phyloP scores from a whole-genome alignment of 305 asterid genomes.

The Plantago coronopus region DNA sequence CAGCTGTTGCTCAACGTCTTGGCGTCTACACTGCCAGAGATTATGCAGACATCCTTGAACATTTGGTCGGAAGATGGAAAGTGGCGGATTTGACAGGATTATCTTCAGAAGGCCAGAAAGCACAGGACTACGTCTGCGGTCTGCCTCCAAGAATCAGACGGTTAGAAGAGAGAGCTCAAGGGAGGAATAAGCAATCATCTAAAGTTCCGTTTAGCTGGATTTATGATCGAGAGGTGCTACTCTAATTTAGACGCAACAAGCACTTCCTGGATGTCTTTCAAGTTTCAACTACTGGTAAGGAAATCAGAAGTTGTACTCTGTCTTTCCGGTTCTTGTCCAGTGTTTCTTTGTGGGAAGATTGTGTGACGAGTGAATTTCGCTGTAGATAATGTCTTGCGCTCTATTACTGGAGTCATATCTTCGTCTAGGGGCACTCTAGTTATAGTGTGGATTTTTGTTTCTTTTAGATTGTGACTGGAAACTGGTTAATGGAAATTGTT shows the following conservation, averaged over 20 bases:
- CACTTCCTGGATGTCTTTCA: neutral
- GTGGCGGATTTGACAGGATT: constrained; percentile 35
- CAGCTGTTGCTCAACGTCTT: constrained; percentile 48
- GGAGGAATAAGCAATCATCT: constrained; percentile 30
- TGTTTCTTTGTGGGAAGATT: constrained; percentile 1
- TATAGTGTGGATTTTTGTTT: neutral
- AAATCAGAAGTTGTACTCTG: neutral
- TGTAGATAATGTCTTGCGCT: constrained; percentile 21
- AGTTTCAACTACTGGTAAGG: constrained; percentile 6
- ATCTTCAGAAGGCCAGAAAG: constrained; percentile 41
- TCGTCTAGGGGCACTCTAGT: constrained; percentile 12
- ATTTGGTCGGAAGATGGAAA: constrained; percentile 47
- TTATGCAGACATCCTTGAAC: constrained; percentile 45
- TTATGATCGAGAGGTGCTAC: constrained; percentile 37
- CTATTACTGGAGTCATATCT: constrained; percentile 11
- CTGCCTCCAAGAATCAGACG: constrained; percentile 39
- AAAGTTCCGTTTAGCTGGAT: constrained; percentile 48
- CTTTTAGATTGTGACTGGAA: neutral
- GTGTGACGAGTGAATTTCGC: constrained; percentile 11
- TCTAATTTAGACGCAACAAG: constrained; percentile 20
- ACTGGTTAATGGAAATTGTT: too few relatives aligned
- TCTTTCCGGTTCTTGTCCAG: constrained; percentile 4
- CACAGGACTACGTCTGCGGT: constrained; percentile 44
- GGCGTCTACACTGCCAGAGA: constrained; percentile 49
- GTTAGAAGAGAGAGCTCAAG: constrained; percentile 51